Evolutionary conservation across 805 yeast species (phyloP), one percentile per base, ranked within the genome.

Genomic region (Tetrapisispora nanseiensis): DNA sequence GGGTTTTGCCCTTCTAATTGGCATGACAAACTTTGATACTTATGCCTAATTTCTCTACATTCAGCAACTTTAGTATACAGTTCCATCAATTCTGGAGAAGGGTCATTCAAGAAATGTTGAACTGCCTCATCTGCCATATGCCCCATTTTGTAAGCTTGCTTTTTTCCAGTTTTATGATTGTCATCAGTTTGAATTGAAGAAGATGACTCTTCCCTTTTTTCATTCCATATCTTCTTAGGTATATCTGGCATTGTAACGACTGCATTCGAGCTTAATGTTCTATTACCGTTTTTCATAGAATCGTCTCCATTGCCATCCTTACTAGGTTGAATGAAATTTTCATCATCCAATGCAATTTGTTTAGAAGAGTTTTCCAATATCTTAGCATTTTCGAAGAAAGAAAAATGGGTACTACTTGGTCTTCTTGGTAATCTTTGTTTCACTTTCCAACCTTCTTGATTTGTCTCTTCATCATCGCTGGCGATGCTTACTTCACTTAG

Each of bases 1-100:
- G 98, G 98, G 62, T 92, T 92, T 52, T 79, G 82, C 29, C 65
- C 58, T 35, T 81, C 82, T 42, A 76, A 68, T 65, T 92, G 99
- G 41, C 76, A 50, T 1, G 97, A 86, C 10, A 75, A 50, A 2
- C 63, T 54, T 62, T 83, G 82, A 60, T 90, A 92, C 56, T 80
- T 82, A 51, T 75, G 78, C 59, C 99, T 78, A 47, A 85, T 56
- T 11, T 74, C 77, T 46, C 90, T 71, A 57, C 96, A 84, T 31
- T 65, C 64, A 44, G 75, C 71, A 28, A 84, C 78, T 44, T 80
- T 76, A 22, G 71, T 59, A 55, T 76, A 83, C 37, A 84, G 66
- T 42, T 74, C 78, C 42, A 81, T 65, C 49, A 84, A 65, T 49
- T 84, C 94, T 5, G 74, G 75, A 0, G 87, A 77, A 1, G 89